Evolutionary conservation across 2,329 filamentous ascomycete species (phyloP).

Genomic region (Balansia obtecta): DNA sequence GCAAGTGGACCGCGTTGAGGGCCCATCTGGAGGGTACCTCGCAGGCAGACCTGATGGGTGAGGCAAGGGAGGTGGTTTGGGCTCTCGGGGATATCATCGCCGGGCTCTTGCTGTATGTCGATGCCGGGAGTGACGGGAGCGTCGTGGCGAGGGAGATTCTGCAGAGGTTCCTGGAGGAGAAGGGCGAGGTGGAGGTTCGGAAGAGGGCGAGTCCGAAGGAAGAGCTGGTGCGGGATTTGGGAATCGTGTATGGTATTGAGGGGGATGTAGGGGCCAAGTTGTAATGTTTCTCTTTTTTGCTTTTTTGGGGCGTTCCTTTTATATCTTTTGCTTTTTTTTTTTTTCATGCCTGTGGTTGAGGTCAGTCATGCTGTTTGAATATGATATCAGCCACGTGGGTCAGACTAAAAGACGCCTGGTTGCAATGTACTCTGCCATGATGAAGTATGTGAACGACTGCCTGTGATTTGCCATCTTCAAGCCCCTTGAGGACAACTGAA

Average conservation of each 20-base stretch:
- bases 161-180: conserved; percentile 23
- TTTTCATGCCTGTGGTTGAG: not conserved
- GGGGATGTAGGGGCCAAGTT: conserved; percentile 11
- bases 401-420: no score
- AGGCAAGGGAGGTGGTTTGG: conserved; percentile 33
- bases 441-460: no score
- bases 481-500: no score
- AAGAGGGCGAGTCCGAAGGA: conserved; percentile 12
- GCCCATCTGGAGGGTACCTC: conserved; percentile 20
- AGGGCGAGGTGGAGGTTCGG: conserved; percentile 10
- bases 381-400: no score
- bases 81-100: conserved; percentile 30
- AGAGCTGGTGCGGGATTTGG: conserved; percentile 19
- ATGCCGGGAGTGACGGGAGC: conserved; percentile 25
- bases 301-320: no score
- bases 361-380: no score
- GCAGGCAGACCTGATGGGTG: conserved; percentile 28
- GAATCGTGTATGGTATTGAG: conserved; percentile 24
- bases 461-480: no score
- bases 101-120: conserved; percentile 28
- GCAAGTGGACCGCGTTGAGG: conserved; percentile 29
- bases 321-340: no score
- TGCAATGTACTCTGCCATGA: no score
- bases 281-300: conserved; percentile 6
- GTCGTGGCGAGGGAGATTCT: conserved; percentile 26